Evolutionary conservation across 202 grass and related monocot species (phyloP).

Genomic region (Dendrocalamus latiflorus): DNA sequence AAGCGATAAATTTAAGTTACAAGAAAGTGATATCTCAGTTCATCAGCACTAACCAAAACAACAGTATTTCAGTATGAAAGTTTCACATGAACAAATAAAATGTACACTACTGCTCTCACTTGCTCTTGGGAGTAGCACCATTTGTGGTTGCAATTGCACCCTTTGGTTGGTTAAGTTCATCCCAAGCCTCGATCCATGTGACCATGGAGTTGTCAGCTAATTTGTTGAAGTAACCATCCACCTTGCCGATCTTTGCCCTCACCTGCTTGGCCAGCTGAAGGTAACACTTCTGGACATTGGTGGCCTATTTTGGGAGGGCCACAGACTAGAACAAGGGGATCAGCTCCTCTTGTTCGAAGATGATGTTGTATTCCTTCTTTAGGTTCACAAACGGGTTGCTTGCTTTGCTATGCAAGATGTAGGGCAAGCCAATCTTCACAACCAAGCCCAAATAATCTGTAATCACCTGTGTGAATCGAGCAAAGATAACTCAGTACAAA

Average conservation of each 20-base stretch:
- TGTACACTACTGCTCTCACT: constrained; percentile 28
- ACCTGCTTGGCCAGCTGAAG: constrained; percentile 66
- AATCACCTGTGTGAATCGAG: constrained; percentile 50
- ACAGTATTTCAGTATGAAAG: constrained; percentile 20
- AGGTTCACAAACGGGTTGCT: constrained; percentile 80
- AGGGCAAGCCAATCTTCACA: constrained; percentile 74
- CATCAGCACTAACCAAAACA: background rate
- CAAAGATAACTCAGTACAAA: background rate
- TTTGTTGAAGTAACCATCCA: constrained; percentile 68
- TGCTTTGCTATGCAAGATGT: constrained; percentile 88
- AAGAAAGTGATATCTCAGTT: too few species aligned
- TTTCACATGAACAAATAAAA: background rate
- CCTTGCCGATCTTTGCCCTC: constrained; percentile 47
- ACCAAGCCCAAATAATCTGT: constrained; percentile 59
- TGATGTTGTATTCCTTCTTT: constrained; percentile 81
- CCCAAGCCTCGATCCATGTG: constrained; percentile 86
- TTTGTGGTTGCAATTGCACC: constrained; percentile 1
- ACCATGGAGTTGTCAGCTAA: constrained; percentile 76
- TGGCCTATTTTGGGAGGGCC: constrained; percentile 53
- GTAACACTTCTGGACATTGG: constrained; percentile 65
- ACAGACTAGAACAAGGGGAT: constrained; percentile 72
- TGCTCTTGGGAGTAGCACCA: constrained; percentile 11
- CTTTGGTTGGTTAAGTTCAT: constrained; percentile 47
- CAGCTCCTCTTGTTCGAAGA: constrained; percentile 87
- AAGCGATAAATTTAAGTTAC: too few species aligned